Evolutionary conservation across 306 rosid species (phyloP).

Genomic region (Lagenaria siceraria): DNA sequence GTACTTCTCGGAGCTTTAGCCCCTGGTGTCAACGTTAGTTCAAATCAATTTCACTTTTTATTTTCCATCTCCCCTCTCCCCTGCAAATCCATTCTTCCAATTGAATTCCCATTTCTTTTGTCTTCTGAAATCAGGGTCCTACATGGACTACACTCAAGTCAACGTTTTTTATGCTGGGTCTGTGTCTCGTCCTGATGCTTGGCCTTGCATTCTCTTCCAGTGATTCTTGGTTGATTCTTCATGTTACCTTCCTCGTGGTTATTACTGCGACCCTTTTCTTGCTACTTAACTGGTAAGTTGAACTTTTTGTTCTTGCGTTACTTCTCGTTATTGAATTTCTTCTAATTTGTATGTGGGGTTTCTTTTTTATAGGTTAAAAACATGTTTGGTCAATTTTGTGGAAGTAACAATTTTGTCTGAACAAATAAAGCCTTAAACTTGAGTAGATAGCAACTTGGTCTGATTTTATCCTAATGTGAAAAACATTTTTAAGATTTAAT

Average conservation of each 20-base stretch:
- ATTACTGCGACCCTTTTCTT: conserved; percentile 57
- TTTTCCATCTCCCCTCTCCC: background rate
- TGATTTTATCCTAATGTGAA: background rate
- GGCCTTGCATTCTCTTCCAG: conserved; percentile 76
- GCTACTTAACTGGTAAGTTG: conserved; percentile 73
- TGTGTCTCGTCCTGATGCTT: conserved; percentile 63
- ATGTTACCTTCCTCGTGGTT: conserved; percentile 60
- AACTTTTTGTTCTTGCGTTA: too few species aligned
- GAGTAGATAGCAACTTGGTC: background rate
- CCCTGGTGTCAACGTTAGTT: conserved; percentile 74
- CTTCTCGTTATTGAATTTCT: background rate
- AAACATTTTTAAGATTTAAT: background rate
- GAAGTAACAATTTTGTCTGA: background rate
- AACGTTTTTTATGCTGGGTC: conserved; percentile 58
- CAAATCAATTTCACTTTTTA: background rate
- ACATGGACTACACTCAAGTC: conserved; percentile 72
- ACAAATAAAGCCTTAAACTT: too few species aligned
- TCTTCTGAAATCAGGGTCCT: conserved; percentile 40
- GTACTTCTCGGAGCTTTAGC: conserved; percentile 84
- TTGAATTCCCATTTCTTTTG: background rate
- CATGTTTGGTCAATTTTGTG: background rate
- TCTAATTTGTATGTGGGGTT: background rate
- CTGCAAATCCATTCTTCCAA: background rate
- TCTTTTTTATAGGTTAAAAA: background rate
- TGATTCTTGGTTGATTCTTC: conserved; percentile 67